A percentile compares a stretch with the other conserved stretches of the same genome.
Evolutionary conservation across 2,329 filamentous ascomycete species (phyloP).

Genomic region (Ceratocystis colombiana): DNA sequence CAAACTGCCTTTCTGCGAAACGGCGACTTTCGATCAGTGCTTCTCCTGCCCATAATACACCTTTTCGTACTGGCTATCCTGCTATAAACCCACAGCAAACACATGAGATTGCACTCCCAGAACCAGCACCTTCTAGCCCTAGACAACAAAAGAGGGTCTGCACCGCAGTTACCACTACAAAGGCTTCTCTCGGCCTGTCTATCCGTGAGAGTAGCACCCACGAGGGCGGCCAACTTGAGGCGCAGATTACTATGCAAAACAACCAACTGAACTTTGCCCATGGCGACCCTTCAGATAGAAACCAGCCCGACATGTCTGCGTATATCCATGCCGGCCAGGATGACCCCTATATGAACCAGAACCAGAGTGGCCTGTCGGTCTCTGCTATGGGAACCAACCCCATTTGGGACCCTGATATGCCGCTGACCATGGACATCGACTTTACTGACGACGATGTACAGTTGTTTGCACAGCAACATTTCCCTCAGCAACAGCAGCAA

Average conservation of each 20-base stretch:
- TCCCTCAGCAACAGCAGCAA: slow-evolving; percentile 29
- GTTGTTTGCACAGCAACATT: slow-evolving; percentile 34
- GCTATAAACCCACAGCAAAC: background rate
- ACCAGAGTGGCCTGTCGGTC: slow-evolving; percentile 47
- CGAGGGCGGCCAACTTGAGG: slow-evolving; percentile 33
- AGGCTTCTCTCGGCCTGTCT: background rate
- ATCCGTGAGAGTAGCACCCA: slow-evolving; percentile 30
- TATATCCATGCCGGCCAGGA: slow-evolving; percentile 43
- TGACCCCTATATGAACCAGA: slow-evolving; percentile 38
- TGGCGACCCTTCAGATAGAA: slow-evolving; percentile 41
- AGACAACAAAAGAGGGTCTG: slow-evolving; percentile 7
- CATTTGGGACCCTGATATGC: slow-evolving; percentile 48
- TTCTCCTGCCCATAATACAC: slow-evolving; percentile 42
- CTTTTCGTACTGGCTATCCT: slow-evolving; percentile 43
- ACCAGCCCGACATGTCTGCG: slow-evolving; percentile 40
- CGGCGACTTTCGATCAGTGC: slow-evolving; percentile 28
- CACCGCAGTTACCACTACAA: background rate
- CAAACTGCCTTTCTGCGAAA: slow-evolving; percentile 5
- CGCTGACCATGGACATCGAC: slow-evolving; percentile 47
- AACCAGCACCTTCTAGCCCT: slow-evolving; percentile 14
- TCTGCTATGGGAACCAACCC: slow-evolving; percentile 42
- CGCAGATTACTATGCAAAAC: slow-evolving; percentile 45
- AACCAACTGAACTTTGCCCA: slow-evolving; percentile 43
- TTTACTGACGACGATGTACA: slow-evolving; percentile 40
- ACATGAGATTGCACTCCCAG: slow-evolving; percentile 3